Conservation (phyloP, 2,329 filamentous ascomycete genomes). For the Eutypa lata region DNA sequence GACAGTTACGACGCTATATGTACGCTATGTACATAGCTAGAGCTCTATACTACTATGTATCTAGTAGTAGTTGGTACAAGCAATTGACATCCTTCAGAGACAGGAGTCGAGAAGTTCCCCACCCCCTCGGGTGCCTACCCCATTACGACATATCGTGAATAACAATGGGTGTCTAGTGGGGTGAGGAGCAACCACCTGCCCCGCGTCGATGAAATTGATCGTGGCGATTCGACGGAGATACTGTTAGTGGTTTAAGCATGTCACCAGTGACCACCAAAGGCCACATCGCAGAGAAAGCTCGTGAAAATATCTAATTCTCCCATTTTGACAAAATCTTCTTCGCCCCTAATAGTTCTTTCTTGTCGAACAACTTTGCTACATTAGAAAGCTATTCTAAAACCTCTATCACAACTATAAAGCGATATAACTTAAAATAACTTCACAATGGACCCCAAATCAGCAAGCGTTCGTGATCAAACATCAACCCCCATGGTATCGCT, state of each 20-base stretch:
- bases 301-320: too few species aligned
- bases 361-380: too few species aligned
- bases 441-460: slow-evolving; percentile 23
- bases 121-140: neutral
- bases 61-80: too few species aligned
- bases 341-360: too few species aligned
- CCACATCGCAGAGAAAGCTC: too few species aligned
- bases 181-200: neutral
- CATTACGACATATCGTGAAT: neutral
- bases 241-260: neutral
- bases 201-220: neutral
- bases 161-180: neutral
- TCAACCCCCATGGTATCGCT: slow-evolving; percentile 3
- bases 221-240: neutral
- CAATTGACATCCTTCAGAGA: too few species aligned
- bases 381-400: too few species aligned
- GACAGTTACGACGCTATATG: too few species aligned
- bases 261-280: too few species aligned
- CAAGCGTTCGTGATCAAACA: slow-evolving; percentile 18
- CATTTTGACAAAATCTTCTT: neutral
- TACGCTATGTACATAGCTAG: too few species aligned
- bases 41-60: too few species aligned
- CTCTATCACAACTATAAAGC: neutral
- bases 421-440: neutral
- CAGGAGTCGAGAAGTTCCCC: neutral